A percentile compares a stretch with the other conserved stretches of the same genome.
Evolutionary conservation across 495 filamentous ascomycete genomes (phyloP).

Genomic region (Copromyces sp.): DNA sequence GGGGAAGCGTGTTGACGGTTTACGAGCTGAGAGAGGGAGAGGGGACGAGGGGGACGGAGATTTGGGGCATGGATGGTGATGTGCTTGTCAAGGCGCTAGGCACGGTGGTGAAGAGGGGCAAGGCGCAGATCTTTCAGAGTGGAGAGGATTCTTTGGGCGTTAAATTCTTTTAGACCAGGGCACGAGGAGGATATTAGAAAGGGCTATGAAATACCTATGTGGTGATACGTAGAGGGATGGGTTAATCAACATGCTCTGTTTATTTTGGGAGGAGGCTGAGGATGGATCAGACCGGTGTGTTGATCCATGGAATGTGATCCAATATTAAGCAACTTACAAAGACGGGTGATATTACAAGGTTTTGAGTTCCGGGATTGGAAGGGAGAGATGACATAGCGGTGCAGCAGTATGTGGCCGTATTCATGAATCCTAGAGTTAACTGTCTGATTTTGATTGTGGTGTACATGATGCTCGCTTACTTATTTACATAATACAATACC

Average conservation of each 20-base stretch:
- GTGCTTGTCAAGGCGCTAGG: slow-evolving; percentile 67
- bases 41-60: slow-evolving; percentile 29
- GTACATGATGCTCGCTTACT: background rate
- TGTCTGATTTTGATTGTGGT: background rate
- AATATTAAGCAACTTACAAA: background rate
- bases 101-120: slow-evolving; percentile 76
- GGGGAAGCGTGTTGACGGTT: slow-evolving; percentile 37
- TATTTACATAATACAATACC: background rate
- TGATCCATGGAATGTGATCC: background rate
- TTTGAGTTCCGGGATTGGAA: background rate
- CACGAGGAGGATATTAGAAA: background rate
- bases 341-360: background rate
- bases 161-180: slow-evolving; percentile 69
- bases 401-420: background rate
- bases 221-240: background rate
- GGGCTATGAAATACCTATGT: background rate
- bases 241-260: background rate
- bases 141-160: slow-evolving; percentile 74
- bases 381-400: background rate
- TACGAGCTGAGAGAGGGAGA: slow-evolving; percentile 40
- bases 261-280: background rate
- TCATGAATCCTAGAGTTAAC: background rate
- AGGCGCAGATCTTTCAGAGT: slow-evolving; percentile 73
- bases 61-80: slow-evolving; percentile 70
- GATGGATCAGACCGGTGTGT: background rate